A percentile compares a stretch with the other conserved stretches of the same genome.
Evolutionary conservation across 805 yeast genomes (phyloP).

Genomic region (Teunomyces lycoperdinae): DNA sequence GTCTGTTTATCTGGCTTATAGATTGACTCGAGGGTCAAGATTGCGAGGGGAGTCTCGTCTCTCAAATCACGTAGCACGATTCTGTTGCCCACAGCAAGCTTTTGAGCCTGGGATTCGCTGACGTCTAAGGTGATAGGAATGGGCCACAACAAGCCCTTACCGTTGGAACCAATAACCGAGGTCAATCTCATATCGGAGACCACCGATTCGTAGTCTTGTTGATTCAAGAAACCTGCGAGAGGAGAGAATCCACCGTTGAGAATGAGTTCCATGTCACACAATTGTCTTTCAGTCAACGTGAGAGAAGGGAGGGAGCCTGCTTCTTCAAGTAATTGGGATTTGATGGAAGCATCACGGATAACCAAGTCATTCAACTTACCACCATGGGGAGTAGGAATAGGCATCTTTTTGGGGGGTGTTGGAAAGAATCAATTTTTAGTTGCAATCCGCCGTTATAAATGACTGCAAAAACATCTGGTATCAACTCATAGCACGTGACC

Average conservation of each 20-base stretch:
- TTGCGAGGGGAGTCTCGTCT: slow-evolving; percentile 75
- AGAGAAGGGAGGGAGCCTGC: slow-evolving; percentile 48
- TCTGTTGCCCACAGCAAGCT: slow-evolving; percentile 54
- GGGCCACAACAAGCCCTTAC: slow-evolving; percentile 77
- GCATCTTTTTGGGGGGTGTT: slow-evolving; percentile 38
- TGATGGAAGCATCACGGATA: slow-evolving; percentile 70
- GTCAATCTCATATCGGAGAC: slow-evolving; percentile 68
- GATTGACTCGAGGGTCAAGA: slow-evolving; percentile 73
- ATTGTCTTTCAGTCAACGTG: slow-evolving; percentile 76
- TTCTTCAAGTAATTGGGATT: slow-evolving; percentile 55
- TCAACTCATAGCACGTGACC: slow-evolving; percentile 7
- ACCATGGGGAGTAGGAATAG: slow-evolving; percentile 80
- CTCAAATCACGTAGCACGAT: slow-evolving; percentile 77
- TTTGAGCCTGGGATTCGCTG: slow-evolving; percentile 44
- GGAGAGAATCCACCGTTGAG: slow-evolving; percentile 95
- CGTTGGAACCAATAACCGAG: slow-evolving; percentile 33
- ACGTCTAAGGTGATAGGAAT: slow-evolving; percentile 92
- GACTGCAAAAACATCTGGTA: background rate
- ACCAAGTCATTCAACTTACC: slow-evolving; percentile 83
- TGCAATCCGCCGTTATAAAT: background rate
- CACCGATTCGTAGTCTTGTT: slow-evolving; percentile 67
- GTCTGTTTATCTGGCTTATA: slow-evolving; percentile 75
- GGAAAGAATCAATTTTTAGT: background rate
- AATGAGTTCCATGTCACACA: slow-evolving; percentile 90
- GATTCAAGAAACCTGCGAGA: slow-evolving; percentile 60